Conservation (phyloP, 192 early-diverging fungal genomes). For the Geranomyces michiganensis region DNA sequence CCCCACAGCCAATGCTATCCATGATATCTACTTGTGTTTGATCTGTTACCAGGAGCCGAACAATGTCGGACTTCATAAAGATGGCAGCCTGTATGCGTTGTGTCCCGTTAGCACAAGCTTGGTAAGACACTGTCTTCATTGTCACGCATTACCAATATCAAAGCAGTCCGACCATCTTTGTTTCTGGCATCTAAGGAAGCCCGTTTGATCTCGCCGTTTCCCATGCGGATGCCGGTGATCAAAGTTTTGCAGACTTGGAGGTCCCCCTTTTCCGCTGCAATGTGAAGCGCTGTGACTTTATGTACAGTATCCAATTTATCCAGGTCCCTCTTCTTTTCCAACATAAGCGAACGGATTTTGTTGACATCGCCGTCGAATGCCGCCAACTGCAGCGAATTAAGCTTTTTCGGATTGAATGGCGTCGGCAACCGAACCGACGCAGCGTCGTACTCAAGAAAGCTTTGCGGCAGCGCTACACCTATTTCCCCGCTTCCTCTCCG, state of each 20-base stretch:
- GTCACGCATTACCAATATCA: not conserved
- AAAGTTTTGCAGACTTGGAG: constrained; percentile 30
- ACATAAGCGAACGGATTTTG: constrained; percentile 32
- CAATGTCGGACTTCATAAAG: constrained; percentile 29
- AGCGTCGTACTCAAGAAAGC: not conserved
- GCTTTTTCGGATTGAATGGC: constrained; percentile 33
- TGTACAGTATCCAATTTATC: constrained; percentile 50
- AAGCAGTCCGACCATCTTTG: constrained; percentile 15
- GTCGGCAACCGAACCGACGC: constrained; percentile 3
- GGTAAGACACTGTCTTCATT: not conserved
- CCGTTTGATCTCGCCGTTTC: constrained; percentile 1
- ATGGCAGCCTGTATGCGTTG: constrained; percentile 32
- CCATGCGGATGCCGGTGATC: constrained; percentile 21
- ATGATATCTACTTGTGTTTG: constrained; percentile 25
- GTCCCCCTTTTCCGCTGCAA: constrained; percentile 35
- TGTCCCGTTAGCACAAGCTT: not conserved
- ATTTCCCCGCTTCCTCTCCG: not conserved
- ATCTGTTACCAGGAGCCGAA: constrained; percentile 37
- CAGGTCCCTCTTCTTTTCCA: constrained; percentile 40
- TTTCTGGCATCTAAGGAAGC: constrained; percentile 24
- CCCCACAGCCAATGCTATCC: constrained; percentile 39
- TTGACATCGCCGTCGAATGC: constrained; percentile 40
- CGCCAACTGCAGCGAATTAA: constrained; percentile 48
- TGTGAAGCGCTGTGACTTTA: constrained; percentile 45
- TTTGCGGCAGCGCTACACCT: not conserved